A percentile compares a stretch with the other conserved stretches of the same genome.
phyloP scores from a whole-genome alignment of 306 rosid genomes.

The Citrullus mucosospermus region DNA sequence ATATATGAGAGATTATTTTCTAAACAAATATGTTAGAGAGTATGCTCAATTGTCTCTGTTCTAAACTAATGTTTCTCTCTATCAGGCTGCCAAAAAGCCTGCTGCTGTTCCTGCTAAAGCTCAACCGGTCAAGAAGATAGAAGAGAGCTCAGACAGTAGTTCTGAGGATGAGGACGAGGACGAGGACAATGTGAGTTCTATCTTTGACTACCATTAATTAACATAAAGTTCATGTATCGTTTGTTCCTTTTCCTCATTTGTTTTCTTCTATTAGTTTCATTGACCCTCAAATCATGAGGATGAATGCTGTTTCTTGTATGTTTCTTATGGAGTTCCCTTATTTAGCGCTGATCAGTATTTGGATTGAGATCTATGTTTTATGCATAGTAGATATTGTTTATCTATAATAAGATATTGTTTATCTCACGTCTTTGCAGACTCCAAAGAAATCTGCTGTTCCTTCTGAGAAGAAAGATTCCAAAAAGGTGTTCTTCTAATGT shows the following conservation, averaged over 20 bases:
- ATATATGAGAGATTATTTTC: neutral
- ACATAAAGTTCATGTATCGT: neutral
- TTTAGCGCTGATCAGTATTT: neutral
- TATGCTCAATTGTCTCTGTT: neutral
- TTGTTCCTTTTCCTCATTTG: neutral
- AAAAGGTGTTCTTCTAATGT: neutral
- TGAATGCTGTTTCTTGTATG: neutral
- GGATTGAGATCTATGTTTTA: no score
- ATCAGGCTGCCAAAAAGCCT: constrained; percentile 11
- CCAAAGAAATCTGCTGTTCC: neutral
- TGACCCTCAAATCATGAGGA: neutral
- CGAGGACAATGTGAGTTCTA: neutral
- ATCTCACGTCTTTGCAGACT: neutral
- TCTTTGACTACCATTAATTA: neutral
- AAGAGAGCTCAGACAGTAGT: constrained; percentile 16
- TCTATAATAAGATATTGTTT: neutral
- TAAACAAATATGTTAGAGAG: neutral
- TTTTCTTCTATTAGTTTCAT: neutral
- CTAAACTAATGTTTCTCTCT: neutral
- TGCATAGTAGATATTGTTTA: neutral
- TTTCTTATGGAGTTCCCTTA: neutral
- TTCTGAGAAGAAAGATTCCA: neutral
- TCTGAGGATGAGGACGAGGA: neutral
- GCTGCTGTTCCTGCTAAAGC: constrained; percentile 12
- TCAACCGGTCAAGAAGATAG: constrained; percentile 14